Evolutionary conservation across 768 basidiomycete genomes (phyloP).

Genomic region (Collybia sp.): DNA sequence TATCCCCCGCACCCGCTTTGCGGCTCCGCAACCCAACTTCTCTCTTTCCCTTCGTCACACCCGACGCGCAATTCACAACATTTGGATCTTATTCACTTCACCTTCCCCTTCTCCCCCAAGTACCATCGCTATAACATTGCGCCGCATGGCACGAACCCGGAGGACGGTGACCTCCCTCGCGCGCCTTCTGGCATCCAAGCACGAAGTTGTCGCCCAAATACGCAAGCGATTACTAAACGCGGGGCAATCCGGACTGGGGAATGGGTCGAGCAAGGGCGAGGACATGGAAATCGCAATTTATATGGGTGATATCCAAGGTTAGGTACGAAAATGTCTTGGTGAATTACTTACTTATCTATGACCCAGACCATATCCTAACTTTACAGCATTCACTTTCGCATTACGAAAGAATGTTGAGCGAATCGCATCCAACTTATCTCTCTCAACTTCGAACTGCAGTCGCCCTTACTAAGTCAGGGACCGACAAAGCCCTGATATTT

Average conservation of each 20-base stretch:
- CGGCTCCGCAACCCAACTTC: neutral
- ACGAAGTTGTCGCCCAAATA: conserved; percentile 76
- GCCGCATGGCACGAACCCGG: conserved; percentile 76
- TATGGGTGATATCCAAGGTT: conserved; percentile 90
- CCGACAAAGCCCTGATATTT: conserved; percentile 61
- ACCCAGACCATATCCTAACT: conserved; percentile 81
- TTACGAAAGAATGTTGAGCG: conserved; percentile 84
- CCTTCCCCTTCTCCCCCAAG: conserved; percentile 18
- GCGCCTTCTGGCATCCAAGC: conserved; percentile 74
- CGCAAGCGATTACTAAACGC: conserved; percentile 62
- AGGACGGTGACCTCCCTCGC: conserved; percentile 75
- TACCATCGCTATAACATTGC: conserved; percentile 46
- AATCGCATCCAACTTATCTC: conserved; percentile 84
- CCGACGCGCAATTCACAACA: conserved; percentile 7
- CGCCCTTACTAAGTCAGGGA: conserved; percentile 52
- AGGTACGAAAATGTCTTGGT: conserved; percentile 7
- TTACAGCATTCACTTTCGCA: conserved; percentile 81
- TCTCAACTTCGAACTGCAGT: conserved; percentile 67
- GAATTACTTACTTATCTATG: conserved; percentile 5
- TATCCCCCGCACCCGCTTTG: neutral
- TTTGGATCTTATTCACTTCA: conserved; percentile 16
- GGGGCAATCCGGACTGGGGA: conserved; percentile 26
- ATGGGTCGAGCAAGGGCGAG: conserved; percentile 37
- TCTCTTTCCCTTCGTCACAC: neutral
- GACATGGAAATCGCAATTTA: conserved; percentile 78